Percentiles rank a stretch among this genome's conserved stretches.
Conservation (phyloP, 1,284 basidiomycete species). For the Ceratobasidium sp. region DNA sequence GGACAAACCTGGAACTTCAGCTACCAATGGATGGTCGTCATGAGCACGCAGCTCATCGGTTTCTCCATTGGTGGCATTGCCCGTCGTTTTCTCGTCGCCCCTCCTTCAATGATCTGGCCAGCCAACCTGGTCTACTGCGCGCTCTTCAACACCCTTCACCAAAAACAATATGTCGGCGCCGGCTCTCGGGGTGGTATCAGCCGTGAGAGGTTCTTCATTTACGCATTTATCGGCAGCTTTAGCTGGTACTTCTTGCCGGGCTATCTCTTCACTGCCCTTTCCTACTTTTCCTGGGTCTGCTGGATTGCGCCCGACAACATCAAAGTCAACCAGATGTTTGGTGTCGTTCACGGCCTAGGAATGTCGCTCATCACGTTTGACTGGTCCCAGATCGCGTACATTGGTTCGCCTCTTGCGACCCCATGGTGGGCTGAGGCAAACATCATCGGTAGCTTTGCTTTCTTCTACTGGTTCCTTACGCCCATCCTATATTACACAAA, state of each 20-base stretch:
- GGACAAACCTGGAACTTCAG: constrained; percentile 50
- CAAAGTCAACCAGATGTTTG: constrained; percentile 77
- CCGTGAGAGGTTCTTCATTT: constrained; percentile 78
- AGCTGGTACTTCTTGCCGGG: constrained; percentile 76
- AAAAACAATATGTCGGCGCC: constrained; percentile 66
- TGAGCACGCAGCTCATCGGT: constrained; percentile 72
- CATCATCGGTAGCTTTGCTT: constrained; percentile 77
- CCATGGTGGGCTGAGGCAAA: constrained; percentile 76
- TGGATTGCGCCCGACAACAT: constrained; percentile 71
- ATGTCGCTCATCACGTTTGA: constrained; percentile 59
- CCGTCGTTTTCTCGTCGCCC: constrained; percentile 71
- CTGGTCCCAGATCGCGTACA: constrained; percentile 60
- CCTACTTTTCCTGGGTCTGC: constrained; percentile 75
- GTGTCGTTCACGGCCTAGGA: constrained; percentile 60
- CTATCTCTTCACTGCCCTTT: constrained; percentile 73
- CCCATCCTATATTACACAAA: constrained; percentile 68
- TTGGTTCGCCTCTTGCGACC: constrained; percentile 58
- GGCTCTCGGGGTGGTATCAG: constrained; percentile 70
- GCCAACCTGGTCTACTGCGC: constrained; percentile 64
- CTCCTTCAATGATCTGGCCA: constrained; percentile 85
- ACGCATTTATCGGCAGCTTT: constrained; percentile 63
- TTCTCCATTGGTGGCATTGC: constrained; percentile 70
- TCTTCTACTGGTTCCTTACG: constrained; percentile 78
- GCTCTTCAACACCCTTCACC: constrained; percentile 72
- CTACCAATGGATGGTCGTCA: constrained; percentile 61